phyloP scores from a whole-genome alignment of 371 early-diverging fungal species.

The Apophysomyces trapeziformis region DNA sequence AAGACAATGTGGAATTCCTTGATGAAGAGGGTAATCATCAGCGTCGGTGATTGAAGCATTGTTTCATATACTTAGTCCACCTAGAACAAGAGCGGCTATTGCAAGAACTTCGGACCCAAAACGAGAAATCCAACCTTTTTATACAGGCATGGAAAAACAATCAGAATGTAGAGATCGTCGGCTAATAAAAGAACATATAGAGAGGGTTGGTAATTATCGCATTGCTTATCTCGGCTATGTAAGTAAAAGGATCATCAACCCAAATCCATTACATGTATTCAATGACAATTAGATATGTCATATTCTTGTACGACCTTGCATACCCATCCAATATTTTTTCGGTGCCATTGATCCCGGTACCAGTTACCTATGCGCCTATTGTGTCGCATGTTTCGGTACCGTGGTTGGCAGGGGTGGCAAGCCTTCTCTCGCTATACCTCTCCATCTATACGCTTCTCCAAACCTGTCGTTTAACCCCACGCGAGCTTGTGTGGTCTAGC shows the following conservation, averaged over 20 bases:
- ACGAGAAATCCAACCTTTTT: slow-evolving; percentile 34
- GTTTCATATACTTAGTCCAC: neutral
- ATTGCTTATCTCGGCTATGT: slow-evolving; percentile 29
- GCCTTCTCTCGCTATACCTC: slow-evolving; percentile 18
- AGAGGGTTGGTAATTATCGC: slow-evolving; percentile 31
- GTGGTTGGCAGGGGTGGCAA: slow-evolving; percentile 17
- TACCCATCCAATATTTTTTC: slow-evolving; percentile 24
- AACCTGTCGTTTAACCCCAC: slow-evolving; percentile 14
- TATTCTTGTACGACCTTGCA: slow-evolving; percentile 26
- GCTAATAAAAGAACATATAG: slow-evolving; percentile 12
- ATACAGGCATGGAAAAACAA: slow-evolving; percentile 27
- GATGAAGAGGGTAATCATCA: slow-evolving; percentile 42
- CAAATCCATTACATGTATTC: neutral
- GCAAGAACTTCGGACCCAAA: slow-evolving; percentile 37
- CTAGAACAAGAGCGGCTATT: slow-evolving; percentile 41
- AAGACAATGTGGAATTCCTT: slow-evolving; percentile 37
- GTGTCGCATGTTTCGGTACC: slow-evolving; percentile 16
- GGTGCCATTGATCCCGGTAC: slow-evolving; percentile 25
- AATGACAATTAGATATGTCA: slow-evolving; percentile 17
- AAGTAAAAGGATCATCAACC: slow-evolving; percentile 11
- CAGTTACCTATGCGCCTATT: slow-evolving; percentile 16
- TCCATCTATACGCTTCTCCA: slow-evolving; percentile 24
- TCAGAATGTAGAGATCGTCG: neutral
- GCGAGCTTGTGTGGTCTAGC: slow-evolving; percentile 17
- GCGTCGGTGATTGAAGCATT: neutral